Evolutionary conservation across 441 rosid genomes (phyloP).

Genomic region (Gossypium davidsonii): DNA sequence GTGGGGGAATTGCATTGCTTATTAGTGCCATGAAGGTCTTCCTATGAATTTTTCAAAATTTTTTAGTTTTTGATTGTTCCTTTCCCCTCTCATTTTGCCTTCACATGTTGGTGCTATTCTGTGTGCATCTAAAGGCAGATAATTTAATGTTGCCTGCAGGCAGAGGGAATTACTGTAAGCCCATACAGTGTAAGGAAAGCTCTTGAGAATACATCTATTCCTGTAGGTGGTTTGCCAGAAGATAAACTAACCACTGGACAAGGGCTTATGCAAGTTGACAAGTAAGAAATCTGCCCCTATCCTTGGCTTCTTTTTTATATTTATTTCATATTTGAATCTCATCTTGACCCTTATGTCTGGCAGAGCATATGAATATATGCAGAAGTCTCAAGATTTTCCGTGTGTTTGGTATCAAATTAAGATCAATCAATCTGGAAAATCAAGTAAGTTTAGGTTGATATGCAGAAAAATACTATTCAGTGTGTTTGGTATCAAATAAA

Average conservation of each 20-base stretch:
- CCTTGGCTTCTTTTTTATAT: slow-evolving; percentile 5
- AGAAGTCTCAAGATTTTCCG: slow-evolving; percentile 48
- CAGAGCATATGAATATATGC: slow-evolving; percentile 83
- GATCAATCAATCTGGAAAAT: slow-evolving; percentile 70
- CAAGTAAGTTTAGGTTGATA: slow-evolving; percentile 47
- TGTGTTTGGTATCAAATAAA: slow-evolving; percentile 64
- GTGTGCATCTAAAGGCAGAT: slow-evolving; percentile 18
- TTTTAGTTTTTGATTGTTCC: slow-evolving; percentile 8
- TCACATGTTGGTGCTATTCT: slow-evolving; percentile 12
- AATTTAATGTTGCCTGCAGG: slow-evolving; percentile 41
- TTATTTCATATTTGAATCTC: slow-evolving; percentile 17
- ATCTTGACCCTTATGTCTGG: slow-evolving; percentile 21
- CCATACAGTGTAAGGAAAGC: slow-evolving; percentile 85
- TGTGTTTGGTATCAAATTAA: slow-evolving; percentile 66
- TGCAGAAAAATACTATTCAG: not conserved
- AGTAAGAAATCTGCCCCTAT: slow-evolving; percentile 40
- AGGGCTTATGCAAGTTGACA: slow-evolving; percentile 97
- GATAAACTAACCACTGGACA: slow-evolving; percentile 89
- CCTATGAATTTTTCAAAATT: slow-evolving; percentile 15
- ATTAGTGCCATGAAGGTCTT: slow-evolving; percentile 95
- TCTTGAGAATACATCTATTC: slow-evolving; percentile 79
- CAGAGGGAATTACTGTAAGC: slow-evolving; percentile 74
- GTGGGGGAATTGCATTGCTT: slow-evolving; percentile 93
- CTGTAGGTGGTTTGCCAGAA: slow-evolving; percentile 63
- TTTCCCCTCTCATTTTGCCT: not conserved